These are phyloP conservation scores for Picea glauca DNA, from an alignment of 75 land plant species.

Conservation along the genomic window DNA sequence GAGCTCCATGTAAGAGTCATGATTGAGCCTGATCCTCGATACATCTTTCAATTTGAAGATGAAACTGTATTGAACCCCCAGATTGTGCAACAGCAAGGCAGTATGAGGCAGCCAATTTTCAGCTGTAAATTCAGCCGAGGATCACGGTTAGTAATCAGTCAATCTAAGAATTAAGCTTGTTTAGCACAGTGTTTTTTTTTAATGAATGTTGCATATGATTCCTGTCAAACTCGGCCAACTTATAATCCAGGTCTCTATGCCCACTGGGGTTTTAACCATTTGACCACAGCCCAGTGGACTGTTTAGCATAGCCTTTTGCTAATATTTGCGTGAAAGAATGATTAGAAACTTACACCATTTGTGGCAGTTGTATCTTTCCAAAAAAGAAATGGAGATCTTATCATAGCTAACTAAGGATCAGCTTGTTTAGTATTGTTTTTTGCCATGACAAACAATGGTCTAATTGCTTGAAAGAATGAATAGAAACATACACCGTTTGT, in stretches of 20 bases:
- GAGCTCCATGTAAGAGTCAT: slow-evolving; percentile 79
- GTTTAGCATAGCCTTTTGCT: not conserved
- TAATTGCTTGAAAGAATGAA: no score
- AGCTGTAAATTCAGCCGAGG: slow-evolving; percentile 81
- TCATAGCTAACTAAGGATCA: no score
- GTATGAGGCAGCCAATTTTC: slow-evolving; percentile 78
- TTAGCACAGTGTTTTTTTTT: not conserved
- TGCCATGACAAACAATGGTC: no score
- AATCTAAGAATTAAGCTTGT: not conserved
- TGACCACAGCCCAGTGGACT: no score
- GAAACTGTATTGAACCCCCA: slow-evolving; percentile 68
- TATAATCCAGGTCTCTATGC: no score
- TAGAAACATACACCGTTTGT: no score
- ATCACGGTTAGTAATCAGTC: slow-evolving; percentile 10
- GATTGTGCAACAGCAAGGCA: slow-evolving; percentile 79
- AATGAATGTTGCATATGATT: no score
- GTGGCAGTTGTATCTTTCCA: not conserved
- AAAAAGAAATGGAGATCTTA: not conserved
- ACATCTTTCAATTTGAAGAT: slow-evolving; percentile 89
- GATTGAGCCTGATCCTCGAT: slow-evolving; percentile 91
- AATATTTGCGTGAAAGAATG: not conserved
- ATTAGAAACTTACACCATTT: not conserved
- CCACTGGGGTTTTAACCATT: no score
- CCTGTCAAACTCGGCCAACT: no score
- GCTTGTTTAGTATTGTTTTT: no score